Evolutionary conservation across 106 monocot genomes (phyloP).

Genomic region (Allium cepa): DNA sequence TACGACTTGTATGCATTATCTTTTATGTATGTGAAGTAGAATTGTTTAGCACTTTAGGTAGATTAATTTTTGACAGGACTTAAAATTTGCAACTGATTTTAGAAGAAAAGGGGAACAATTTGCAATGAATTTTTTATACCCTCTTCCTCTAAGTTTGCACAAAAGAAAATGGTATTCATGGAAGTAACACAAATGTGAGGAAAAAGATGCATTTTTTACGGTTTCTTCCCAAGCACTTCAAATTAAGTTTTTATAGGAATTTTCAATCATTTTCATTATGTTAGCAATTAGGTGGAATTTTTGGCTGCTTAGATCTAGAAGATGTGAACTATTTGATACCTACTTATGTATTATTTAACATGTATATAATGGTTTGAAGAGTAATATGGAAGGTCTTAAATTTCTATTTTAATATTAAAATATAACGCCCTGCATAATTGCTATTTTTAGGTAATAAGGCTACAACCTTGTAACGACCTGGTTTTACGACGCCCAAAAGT

Average conservation of each 20-base stretch:
- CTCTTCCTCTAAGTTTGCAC: too few relatives aligned
- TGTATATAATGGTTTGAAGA: slow-evolving; percentile 24
- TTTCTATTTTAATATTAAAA: slow-evolving; percentile 84
- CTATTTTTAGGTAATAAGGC: slow-evolving; percentile 46
- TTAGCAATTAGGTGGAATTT: background rate
- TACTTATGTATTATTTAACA: background rate
- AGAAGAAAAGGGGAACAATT: too few relatives aligned
- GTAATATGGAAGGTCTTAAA: slow-evolving; percentile 72
- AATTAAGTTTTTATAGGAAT: background rate
- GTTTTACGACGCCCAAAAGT: too few relatives aligned
- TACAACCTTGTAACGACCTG: too few relatives aligned
- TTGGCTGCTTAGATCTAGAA: slow-evolving; percentile 7
- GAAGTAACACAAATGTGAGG: too few relatives aligned
- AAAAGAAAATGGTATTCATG: too few relatives aligned
- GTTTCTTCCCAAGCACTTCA: slow-evolving; percentile 6
- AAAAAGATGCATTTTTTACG: background rate
- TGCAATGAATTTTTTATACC: too few relatives aligned
- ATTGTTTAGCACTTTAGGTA: too few relatives aligned
- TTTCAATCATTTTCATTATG: slow-evolving; percentile 4
- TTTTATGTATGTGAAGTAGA: too few relatives aligned
- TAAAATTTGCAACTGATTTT: too few relatives aligned
- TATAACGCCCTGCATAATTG: slow-evolving; percentile 59
- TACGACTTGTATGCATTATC: too few relatives aligned
- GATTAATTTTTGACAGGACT: too few relatives aligned
- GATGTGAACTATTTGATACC: slow-evolving; percentile 1